A percentile compares a stretch with the other conserved stretches of the same genome.
Conservation (phyloP, 805 yeast species). For the Saccharomyces eubayanus region DNA sequence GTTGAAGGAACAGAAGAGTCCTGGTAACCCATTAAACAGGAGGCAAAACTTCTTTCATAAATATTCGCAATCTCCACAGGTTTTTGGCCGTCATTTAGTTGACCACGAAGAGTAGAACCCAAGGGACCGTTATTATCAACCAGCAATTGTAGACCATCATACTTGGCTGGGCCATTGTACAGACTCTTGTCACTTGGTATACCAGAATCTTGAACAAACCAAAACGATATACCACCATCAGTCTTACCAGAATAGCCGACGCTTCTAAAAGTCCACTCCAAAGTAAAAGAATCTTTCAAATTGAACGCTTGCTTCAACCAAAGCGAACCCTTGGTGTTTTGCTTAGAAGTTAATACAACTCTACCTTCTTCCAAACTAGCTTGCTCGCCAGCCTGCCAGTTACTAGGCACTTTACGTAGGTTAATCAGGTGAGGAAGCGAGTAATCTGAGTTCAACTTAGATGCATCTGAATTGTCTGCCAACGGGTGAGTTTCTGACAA, state of each 20-base stretch:
- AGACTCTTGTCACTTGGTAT: conserved; percentile 28
- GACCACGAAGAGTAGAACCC: conserved; percentile 49
- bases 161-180: conserved; percentile 50
- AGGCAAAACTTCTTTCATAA: conserved; percentile 38
- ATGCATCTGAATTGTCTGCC: background rate
- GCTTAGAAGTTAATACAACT: conserved; percentile 41
- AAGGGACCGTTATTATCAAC: conserved; percentile 43
- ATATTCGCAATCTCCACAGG: conserved; percentile 21
- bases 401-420: conserved; percentile 18
- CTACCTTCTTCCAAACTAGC: conserved; percentile 45
- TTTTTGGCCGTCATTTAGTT: conserved; percentile 49
- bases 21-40: conserved; percentile 52
- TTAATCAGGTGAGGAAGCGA: conserved; percentile 36
- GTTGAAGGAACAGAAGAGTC: conserved; percentile 65
- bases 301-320: conserved; percentile 34
- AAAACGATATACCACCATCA: conserved; percentile 51
- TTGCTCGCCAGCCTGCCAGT: conserved; percentile 36
- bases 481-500: background rate
- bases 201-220: conserved; percentile 36
- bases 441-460: background rate
- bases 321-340: conserved; percentile 36
- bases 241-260: conserved; percentile 43
- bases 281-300: conserved; percentile 40
- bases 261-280: conserved; percentile 58
- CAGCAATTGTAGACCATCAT: conserved; percentile 56